Conservation (phyloP, 2,329 filamentous ascomycete genomes). For the Pseudogymnoascus sp. region DNA sequence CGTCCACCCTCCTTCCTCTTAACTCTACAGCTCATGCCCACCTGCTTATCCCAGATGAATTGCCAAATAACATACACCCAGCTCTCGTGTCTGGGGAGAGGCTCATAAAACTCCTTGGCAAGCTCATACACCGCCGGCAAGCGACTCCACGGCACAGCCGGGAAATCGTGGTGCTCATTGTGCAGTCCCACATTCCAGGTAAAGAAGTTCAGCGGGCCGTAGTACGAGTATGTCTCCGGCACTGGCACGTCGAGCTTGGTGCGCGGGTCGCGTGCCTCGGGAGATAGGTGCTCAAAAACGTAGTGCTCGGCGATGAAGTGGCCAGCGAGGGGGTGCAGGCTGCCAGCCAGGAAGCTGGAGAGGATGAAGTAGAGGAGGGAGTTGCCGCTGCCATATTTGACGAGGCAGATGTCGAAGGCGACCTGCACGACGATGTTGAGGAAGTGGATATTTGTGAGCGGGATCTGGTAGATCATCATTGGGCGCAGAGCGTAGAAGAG, state of each 20-base stretch:
- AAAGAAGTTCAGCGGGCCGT: conserved; percentile 81
- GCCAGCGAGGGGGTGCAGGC: conserved; percentile 85
- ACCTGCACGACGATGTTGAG: conserved; percentile 74
- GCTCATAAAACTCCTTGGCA: conserved; percentile 85
- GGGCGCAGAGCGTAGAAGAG: conserved; percentile 96
- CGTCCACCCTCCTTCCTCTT: conserved; percentile 76
- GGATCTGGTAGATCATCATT: conserved; percentile 86
- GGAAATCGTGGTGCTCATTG: conserved; percentile 99
- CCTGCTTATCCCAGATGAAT: conserved; percentile 83
- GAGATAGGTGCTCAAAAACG: conserved; percentile 53
- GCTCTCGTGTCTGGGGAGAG: conserved; percentile 76
- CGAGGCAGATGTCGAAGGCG: conserved; percentile 64
- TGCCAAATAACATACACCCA: conserved; percentile 94
- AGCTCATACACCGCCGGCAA: conserved; percentile 69
- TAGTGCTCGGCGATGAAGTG: conserved; percentile 99
- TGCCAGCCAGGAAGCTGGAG: conserved; percentile 88
- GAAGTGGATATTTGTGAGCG: conserved; percentile 76
- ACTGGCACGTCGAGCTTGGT: conserved; percentile 46
- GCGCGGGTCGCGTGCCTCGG: conserved; percentile 46
- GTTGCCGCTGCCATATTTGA: conserved; percentile 50
- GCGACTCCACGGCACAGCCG: conserved; percentile 88
- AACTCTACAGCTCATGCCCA: conserved; percentile 85
- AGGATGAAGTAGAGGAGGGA: conserved; percentile 76
- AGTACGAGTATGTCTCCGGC: conserved; percentile 96
- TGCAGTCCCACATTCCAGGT: conserved; percentile 97